A percentile compares a stretch with the other conserved stretches of the same genome.
phyloP scores from a whole-genome alignment of 164 flowering plant species.

The Tetracentron sinense region DNA sequence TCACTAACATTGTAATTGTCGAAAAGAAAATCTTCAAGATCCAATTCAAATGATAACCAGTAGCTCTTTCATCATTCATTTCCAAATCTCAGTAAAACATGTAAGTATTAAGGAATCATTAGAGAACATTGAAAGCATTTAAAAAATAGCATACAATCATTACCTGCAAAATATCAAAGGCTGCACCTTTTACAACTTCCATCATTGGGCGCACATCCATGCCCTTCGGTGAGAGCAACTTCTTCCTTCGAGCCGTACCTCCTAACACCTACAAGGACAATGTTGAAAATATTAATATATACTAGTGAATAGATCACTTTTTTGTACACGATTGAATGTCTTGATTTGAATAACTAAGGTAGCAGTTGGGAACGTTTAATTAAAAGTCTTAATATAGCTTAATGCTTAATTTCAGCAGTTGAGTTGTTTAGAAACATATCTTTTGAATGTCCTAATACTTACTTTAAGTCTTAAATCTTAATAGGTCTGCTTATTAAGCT shows the following conservation, averaged over 20 bases:
- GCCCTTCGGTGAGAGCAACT: constrained; percentile 85
- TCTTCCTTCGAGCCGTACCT: constrained; percentile 81
- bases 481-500: too few species aligned
- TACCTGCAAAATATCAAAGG: constrained; percentile 90
- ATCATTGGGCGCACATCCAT: constrained; percentile 99
- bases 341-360: too few species aligned
- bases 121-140: background rate
- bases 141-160: background rate
- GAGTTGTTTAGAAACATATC: too few species aligned
- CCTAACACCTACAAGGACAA: constrained; percentile 58
- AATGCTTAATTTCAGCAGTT: too few species aligned
- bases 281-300: background rate
- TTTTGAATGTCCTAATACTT: too few species aligned
- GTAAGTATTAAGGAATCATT: too few species aligned
- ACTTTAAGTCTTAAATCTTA: too few species aligned
- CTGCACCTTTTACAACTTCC: constrained; percentile 97
- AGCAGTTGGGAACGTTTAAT: too few species aligned
- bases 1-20: background rate
- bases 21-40: background rate
- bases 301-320: too few species aligned
- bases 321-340: too few species aligned
- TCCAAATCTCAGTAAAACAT: background rate
- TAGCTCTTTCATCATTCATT: background rate
- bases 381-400: too few species aligned
- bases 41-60: background rate